Evolutionary conservation across 495 filamentous ascomycete genomes (phyloP).

Genomic region (Daldinia bambusicola): DNA sequence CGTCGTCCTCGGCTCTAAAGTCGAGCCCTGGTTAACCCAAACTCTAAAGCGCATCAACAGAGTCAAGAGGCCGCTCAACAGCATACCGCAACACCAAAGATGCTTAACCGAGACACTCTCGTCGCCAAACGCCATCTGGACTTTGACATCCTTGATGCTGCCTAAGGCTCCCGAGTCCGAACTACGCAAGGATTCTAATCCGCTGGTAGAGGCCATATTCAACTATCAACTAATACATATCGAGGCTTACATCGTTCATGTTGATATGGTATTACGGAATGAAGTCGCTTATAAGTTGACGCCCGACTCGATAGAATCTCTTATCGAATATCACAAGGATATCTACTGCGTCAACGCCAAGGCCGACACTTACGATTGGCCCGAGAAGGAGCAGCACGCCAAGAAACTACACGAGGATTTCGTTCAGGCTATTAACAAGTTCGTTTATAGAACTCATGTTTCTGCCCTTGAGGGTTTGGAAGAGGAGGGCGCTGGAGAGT

Average conservation of each 20-base stretch:
- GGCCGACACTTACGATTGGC: slow-evolving; percentile 92
- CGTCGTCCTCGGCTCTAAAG: slow-evolving; percentile 91
- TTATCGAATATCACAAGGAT: slow-evolving; percentile 97
- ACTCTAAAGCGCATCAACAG: slow-evolving; percentile 97
- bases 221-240: slow-evolving; percentile 95
- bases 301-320: slow-evolving; percentile 92
- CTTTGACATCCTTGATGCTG: slow-evolving; percentile 91
- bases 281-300: slow-evolving; percentile 99
- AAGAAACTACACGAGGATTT: slow-evolving; percentile 99
- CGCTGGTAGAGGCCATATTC: slow-evolving; percentile 88
- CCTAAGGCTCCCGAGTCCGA: slow-evolving; percentile 91
- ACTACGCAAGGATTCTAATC: slow-evolving; percentile 84
- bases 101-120: slow-evolving; percentile 97
- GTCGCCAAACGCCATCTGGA: slow-evolving; percentile 93
- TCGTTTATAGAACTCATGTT: slow-evolving; percentile 90
- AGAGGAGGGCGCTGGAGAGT: slow-evolving; percentile 95
- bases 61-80: slow-evolving; percentile 97
- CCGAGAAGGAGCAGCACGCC: slow-evolving; percentile 93
- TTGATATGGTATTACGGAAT: slow-evolving; percentile 98
- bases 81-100: slow-evolving; percentile 93
- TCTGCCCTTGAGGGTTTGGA: slow-evolving; percentile 94
- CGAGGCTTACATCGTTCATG: slow-evolving; percentile 98
- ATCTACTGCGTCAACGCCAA: slow-evolving; percentile 92
- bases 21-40: slow-evolving; percentile 97
- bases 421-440: slow-evolving; percentile 96